Evolutionary conservation across 768 basidiomycete genomes (phyloP).

Genomic region (Peribolospora kevripleyi): DNA sequence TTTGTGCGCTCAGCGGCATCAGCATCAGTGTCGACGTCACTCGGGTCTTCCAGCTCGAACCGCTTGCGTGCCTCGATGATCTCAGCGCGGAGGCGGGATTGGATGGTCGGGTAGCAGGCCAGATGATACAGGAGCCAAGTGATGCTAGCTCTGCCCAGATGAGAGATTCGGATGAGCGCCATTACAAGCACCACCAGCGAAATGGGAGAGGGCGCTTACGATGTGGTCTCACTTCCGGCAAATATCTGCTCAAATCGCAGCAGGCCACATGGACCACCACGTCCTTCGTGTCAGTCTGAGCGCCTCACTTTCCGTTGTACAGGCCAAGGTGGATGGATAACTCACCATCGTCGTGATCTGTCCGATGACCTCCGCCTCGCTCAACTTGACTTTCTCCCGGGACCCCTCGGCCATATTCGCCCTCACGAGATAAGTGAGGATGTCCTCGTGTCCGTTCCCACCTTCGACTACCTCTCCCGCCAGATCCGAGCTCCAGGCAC

Average conservation of each 20-base stretch:
- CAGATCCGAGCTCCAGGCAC: too few relatives aligned
- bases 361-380: not conserved
- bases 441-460: too few relatives aligned
- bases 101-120: too few relatives aligned
- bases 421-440: too few relatives aligned
- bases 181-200: not conserved
- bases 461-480: too few relatives aligned
- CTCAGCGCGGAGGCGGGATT: too few relatives aligned
- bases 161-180: slow-evolving; percentile 4
- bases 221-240: too few relatives aligned
- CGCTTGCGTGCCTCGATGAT: too few relatives aligned
- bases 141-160: slow-evolving; percentile 1
- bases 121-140: not conserved
- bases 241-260: too few relatives aligned
- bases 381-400: not conserved
- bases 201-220: not conserved
- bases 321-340: not conserved
- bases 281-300: not conserved
- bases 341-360: slow-evolving; percentile 1
- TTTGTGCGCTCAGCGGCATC: not conserved
- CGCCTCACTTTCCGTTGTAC: too few relatives aligned
- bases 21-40: not conserved
- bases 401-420: not conserved
- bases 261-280: not conserved
- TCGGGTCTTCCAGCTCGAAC: too few relatives aligned